Percentiles rank a stretch among this genome's conserved stretches.
These are phyloP conservation scores for Eucalyptus paniculata DNA, from an alignment of 345 rosid species.

Conservation along the genomic window DNA sequence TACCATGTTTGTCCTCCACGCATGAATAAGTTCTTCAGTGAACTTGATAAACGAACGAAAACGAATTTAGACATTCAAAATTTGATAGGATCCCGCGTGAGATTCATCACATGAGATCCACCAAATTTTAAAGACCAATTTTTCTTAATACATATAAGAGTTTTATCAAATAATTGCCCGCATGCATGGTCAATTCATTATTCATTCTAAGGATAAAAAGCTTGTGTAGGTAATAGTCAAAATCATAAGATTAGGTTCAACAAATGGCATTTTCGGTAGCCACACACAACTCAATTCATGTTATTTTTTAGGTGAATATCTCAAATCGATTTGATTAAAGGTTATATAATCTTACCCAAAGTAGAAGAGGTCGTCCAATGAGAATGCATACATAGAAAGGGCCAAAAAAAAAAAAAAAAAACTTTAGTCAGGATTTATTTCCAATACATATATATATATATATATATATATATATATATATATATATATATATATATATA, in stretches of 20 bases:
- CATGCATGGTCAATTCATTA: background rate
- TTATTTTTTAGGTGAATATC: background rate
- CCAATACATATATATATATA: background rate
- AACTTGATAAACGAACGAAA: background rate
- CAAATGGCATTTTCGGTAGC: background rate
- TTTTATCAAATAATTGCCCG: background rate
- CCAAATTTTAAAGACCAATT: background rate
- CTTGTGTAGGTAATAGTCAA: background rate
- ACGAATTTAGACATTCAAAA: background rate
- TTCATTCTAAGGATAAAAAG: background rate
- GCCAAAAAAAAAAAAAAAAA: too few species aligned
- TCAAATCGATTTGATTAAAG: background rate
- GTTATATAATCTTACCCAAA: background rate
- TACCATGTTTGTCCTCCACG: background rate
- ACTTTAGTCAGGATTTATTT: background rate
- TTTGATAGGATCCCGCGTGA: background rate
- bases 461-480: too few species aligned
- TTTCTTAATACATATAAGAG: background rate
- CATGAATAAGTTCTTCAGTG: background rate
- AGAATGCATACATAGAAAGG: background rate
- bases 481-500: too few species aligned
- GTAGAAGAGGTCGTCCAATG: background rate
- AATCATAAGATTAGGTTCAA: background rate
- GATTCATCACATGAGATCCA: background rate
- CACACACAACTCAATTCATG: background rate